These are phyloP conservation scores for Citrus inodora DNA, from an alignment of 345 rosid genomes.

Conservation along the genomic window DNA sequence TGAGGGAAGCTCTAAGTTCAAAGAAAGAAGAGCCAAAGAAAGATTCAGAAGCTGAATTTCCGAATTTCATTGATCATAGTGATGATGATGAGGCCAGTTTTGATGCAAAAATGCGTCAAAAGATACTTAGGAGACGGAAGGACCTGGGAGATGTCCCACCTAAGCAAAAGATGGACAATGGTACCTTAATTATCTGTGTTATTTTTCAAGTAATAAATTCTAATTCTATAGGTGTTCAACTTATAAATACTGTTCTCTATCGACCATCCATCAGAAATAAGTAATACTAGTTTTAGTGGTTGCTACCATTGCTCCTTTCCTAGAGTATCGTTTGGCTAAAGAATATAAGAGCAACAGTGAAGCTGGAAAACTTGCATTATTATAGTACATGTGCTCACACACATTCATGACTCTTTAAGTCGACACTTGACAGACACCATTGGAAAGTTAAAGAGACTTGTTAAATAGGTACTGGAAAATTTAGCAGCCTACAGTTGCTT, in stretches of 20 bases:
- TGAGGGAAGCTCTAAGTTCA: conserved; percentile 70
- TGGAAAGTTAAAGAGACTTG: neutral
- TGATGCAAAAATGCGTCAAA: conserved; percentile 85
- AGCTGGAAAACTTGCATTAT: neutral
- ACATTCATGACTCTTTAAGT: neutral
- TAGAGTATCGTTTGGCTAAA: neutral
- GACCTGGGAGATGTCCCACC: conserved; percentile 59
- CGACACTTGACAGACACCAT: neutral
- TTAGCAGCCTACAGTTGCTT: neutral
- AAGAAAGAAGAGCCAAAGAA: conserved; percentile 54
- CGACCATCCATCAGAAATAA: conserved; percentile 1
- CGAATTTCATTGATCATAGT: conserved; percentile 32
- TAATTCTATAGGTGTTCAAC: neutral
- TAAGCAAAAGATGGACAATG: conserved; percentile 43
- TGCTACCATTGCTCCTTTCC: neutral
- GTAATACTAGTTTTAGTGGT: neutral
- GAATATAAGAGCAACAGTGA: neutral
- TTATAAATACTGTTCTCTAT: neutral
- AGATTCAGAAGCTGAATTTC: conserved; percentile 39
- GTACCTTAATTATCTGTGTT: conserved; percentile 24
- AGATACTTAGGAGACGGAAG: conserved; percentile 59
- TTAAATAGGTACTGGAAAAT: neutral
- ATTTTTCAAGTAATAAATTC: neutral
- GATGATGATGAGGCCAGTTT: conserved; percentile 68
- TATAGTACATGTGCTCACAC: neutral